Conservation (phyloP, 2,329 filamentous ascomycete species). For the Fusarium keratoplasticum region DNA sequence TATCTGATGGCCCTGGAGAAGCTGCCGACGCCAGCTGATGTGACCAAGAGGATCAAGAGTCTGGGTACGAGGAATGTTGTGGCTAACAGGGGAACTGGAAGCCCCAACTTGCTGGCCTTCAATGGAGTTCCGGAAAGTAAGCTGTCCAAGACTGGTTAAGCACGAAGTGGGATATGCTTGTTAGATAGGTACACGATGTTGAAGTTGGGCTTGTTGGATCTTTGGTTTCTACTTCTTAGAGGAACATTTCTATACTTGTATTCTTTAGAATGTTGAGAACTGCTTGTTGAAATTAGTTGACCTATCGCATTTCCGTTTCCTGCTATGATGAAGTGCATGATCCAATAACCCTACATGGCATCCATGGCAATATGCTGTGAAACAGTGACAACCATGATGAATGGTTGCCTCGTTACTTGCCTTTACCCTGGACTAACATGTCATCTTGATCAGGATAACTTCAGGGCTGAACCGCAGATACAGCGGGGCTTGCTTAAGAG, state of each 20-base stretch:
- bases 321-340: background rate
- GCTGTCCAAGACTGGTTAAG: background rate
- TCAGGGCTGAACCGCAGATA: background rate
- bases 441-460: background rate
- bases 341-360: background rate
- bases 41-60: conserved; percentile 55
- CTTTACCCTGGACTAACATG: background rate
- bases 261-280: background rate
- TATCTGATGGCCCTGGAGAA: conserved; percentile 56
- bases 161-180: background rate
- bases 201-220: background rate
- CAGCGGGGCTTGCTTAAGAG: background rate
- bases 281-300: background rate
- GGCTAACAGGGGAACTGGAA: conserved; percentile 48
- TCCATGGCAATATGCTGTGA: background rate
- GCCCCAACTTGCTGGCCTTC: conserved; percentile 60
- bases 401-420: background rate
- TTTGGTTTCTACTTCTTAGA: background rate
- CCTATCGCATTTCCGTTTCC: background rate
- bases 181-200: background rate
- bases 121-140: conserved; percentile 52
- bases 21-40: conserved; percentile 56
- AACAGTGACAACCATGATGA: background rate
- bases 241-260: background rate
- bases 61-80: conserved; percentile 56